Evolutionary conservation across 2,329 filamentous ascomycete species (phyloP), one percentile per base, ranked within the genome.

Genomic region (Phoma sp.): DNA sequence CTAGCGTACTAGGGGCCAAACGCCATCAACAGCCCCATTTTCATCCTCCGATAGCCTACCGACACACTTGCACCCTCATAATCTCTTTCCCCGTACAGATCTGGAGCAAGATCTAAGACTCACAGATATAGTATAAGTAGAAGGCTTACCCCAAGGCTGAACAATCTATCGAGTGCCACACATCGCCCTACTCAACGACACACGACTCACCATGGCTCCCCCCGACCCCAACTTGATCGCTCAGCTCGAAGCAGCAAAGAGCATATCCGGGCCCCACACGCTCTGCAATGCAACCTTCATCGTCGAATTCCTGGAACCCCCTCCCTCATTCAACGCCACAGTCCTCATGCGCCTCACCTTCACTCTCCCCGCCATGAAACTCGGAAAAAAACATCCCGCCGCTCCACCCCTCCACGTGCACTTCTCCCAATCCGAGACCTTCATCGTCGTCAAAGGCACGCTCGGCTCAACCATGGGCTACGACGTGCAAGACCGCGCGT

Each of bases 401-500:
- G 56, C 60, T 1, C 60, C 60, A 11, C 60, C 60, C 2, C 50
- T 57, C 11, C 60, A 64, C 17, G 39, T 64, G 10, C 61, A 64
- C 43, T 64, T 64, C 42, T 53, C 52, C 33, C 61, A 64, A 42
- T 53, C 47, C 9, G 61, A 62, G 25, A 54, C 46, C 2, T 62
- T 62, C 32, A 23, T 45, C 36, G 57, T 64, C 5, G 33, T 38
- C 3, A 23, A 18, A 7, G 59, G 61, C n/a, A 47, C 55, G 17
- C 25, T 64, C 7, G 55, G 57, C n/a, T 62, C 59, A 6, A 21
- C 29, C 9, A 21, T 25, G 5, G 29, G 40, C 12, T 43, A 29
- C 26, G 29, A 23, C 28, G 6, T 25, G 23, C 23, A 25, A 9
- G 23, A 9, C 23, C 5, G 23, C 5, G 14, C 14, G 28, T 40